These are phyloP conservation scores for Stipa capillata DNA, from an alignment of 176 grass and related monocot species.

Conservation along the genomic window DNA sequence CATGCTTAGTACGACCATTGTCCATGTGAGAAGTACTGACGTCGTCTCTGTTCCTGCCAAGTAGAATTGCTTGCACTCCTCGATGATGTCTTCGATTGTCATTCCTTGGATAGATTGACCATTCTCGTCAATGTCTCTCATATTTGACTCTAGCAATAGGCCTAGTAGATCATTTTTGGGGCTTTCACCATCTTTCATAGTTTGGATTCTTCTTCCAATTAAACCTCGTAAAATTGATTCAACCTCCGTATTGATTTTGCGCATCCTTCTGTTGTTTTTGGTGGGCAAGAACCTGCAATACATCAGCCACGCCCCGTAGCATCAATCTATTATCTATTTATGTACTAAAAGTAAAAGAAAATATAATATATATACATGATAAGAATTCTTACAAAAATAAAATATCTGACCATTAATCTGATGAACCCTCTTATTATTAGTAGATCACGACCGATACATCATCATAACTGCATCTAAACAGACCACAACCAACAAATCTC, in stretches of 20 bases:
- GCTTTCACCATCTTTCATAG: constrained; percentile 16
- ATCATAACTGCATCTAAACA: too few relatives aligned
- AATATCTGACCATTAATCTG: too few relatives aligned
- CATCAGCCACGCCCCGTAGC: background rate
- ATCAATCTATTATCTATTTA: too few relatives aligned
- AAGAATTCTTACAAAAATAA: too few relatives aligned
- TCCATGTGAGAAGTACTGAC: constrained; percentile 53
- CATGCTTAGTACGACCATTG: constrained; percentile 51
- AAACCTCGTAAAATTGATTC: constrained; percentile 34
- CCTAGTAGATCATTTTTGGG: constrained; percentile 34
- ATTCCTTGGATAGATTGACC: constrained; percentile 29
- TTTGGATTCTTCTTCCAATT: constrained; percentile 28
- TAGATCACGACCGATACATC: too few relatives aligned
- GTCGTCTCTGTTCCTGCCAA: constrained; percentile 76
- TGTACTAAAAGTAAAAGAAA: background rate
- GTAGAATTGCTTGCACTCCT: constrained; percentile 77
- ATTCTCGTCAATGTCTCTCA: background rate
- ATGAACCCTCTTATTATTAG: too few relatives aligned
- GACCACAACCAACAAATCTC: too few relatives aligned
- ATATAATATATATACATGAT: background rate
- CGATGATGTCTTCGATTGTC: constrained; percentile 53
- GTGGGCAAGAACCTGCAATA: constrained; percentile 34
- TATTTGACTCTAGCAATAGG: constrained; percentile 48
- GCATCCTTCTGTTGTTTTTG: constrained; percentile 39
- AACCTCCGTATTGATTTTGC: constrained; percentile 24